phyloP scores from a whole-genome alignment of 805 yeast genomes.

The Candida argentea region DNA sequence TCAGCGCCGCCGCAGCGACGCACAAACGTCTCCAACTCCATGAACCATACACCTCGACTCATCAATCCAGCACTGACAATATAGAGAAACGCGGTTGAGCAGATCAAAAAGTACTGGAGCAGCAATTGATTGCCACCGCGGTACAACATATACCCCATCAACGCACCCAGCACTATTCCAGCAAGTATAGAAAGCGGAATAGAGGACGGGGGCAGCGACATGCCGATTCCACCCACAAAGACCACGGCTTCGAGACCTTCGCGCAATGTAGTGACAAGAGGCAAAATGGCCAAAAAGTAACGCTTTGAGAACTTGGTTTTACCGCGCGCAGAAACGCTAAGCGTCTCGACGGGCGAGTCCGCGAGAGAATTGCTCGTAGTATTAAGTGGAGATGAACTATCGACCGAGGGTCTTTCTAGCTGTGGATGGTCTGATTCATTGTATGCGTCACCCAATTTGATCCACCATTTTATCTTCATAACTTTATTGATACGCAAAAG shows the following conservation, averaged over 20 bases:
- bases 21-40: slow-evolving; percentile 30
- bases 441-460: slow-evolving; percentile 34
- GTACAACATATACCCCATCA: slow-evolving; percentile 26
- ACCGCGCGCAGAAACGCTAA: neutral
- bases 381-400: slow-evolving; percentile 7
- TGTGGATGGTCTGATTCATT: slow-evolving; percentile 6
- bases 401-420: slow-evolving; percentile 5
- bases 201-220: slow-evolving; percentile 25
- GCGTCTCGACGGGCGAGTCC: too few species aligned
- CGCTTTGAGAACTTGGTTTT: slow-evolving; percentile 8
- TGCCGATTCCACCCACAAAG: slow-evolving; percentile 33
- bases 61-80: slow-evolving; percentile 35
- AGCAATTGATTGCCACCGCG: slow-evolving; percentile 32
- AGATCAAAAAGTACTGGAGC: slow-evolving; percentile 29
- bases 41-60: slow-evolving; percentile 35
- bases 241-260: slow-evolving; percentile 31
- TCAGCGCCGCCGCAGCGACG: slow-evolving; percentile 31
- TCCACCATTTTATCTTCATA: slow-evolving; percentile 71
- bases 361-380: slow-evolving; percentile 1
- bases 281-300: slow-evolving; percentile 17
- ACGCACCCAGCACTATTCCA: slow-evolving; percentile 21
- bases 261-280: slow-evolving; percentile 17
- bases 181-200: slow-evolving; percentile 19
- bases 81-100: slow-evolving; percentile 31
- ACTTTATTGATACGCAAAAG: slow-evolving; percentile 67